phyloP scores from a whole-genome alignment of 163 green algal species.

The Chlamydomonas reinhardtii region DNA sequence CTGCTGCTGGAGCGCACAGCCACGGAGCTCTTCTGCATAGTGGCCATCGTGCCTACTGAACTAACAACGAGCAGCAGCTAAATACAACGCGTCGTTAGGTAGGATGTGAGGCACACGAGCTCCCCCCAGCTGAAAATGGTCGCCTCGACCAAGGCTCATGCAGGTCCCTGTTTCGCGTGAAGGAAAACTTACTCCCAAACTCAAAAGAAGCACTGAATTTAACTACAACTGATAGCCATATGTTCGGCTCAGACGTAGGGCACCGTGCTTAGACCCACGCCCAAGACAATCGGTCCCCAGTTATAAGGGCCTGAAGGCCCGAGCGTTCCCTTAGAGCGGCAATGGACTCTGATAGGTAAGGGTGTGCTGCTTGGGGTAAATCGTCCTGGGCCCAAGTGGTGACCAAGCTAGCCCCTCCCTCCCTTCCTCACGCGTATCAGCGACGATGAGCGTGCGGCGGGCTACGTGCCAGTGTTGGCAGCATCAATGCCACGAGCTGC shows the following conservation, averaged over 20 bases:
- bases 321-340: background rate
- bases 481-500: conserved; percentile 17
- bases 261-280: too few species aligned
- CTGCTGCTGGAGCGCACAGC: background rate
- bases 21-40: conserved; percentile 2
- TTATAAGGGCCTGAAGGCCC: background rate
- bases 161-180: too few species aligned
- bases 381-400: background rate
- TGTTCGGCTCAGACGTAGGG: too few species aligned
- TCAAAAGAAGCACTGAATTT: too few species aligned
- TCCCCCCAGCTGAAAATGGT: too few species aligned
- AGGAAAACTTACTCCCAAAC: too few species aligned
- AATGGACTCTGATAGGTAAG: conserved; percentile 45
- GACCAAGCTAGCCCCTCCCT: background rate
- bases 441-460: conserved; percentile 49
- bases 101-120: too few species aligned
- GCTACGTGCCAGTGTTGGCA: conserved; percentile 42
- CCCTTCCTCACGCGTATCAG: conserved; percentile 4
- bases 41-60: conserved; percentile 19
- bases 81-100: too few species aligned
- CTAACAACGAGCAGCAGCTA: background rate
- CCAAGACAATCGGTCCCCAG: too few species aligned
- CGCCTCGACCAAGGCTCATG: too few species aligned
- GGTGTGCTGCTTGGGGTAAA: too few species aligned
- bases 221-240: too few species aligned